phyloP scores from a whole-genome alignment of 805 yeast genomes.

The Schwanniomyces sp. region DNA sequence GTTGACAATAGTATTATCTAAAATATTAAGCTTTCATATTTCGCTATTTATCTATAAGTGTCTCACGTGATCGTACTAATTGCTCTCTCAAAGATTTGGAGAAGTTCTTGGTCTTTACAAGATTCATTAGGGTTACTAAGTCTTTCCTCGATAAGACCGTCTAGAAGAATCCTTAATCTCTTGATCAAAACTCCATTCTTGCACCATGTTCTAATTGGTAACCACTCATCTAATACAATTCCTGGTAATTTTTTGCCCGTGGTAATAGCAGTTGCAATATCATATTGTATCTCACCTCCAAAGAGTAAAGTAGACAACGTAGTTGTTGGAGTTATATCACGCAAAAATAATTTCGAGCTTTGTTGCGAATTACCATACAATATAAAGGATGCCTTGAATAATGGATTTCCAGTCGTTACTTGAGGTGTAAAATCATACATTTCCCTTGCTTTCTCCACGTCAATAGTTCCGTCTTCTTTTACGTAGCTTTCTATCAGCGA shows the following conservation, averaged over 20 bases:
- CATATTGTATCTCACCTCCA: constrained; percentile 72
- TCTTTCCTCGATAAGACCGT: constrained; percentile 61
- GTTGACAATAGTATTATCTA: neutral
- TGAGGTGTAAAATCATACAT: constrained; percentile 44
- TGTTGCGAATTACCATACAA: constrained; percentile 59
- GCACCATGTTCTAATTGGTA: constrained; percentile 90
- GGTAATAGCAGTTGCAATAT: constrained; percentile 42
- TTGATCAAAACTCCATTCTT: constrained; percentile 86
- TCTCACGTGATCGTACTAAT: neutral
- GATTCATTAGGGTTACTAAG: constrained; percentile 39
- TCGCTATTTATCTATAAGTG: neutral
- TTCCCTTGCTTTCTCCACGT: constrained; percentile 26
- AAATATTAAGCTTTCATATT: neutral
- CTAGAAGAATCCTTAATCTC: constrained; percentile 64
- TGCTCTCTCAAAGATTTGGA: neutral
- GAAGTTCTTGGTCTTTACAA: neutral
- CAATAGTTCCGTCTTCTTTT: constrained; percentile 43
- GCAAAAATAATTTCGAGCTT: constrained; percentile 67
- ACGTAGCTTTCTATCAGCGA: constrained; percentile 20
- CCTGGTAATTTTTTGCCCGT: constrained; percentile 70
- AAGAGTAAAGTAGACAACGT: constrained; percentile 73
- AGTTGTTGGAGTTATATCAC: constrained; percentile 79
- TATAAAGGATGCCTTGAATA: constrained; percentile 55
- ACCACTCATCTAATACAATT: constrained; percentile 82
- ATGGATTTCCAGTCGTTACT: constrained; percentile 22